Evolutionary conservation across 371 early-diverging fungal species (phyloP).

Genomic region (Mucor velutinosus): DNA sequence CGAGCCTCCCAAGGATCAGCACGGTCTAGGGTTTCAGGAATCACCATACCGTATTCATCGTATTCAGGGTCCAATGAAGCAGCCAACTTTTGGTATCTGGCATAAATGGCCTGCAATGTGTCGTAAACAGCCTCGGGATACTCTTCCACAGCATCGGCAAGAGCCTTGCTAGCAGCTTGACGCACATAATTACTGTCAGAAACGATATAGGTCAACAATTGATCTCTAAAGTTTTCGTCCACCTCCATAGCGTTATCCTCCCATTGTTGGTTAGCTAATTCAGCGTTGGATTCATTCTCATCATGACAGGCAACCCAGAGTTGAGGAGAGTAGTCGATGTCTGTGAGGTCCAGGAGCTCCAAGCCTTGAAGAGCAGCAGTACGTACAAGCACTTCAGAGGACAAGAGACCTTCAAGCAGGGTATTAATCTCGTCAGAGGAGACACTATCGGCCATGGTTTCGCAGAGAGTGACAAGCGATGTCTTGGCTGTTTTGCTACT

Average conservation of each 20-base stretch:
- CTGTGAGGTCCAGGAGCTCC: constrained; percentile 68
- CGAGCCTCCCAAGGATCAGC: constrained; percentile 85
- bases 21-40: constrained; percentile 80
- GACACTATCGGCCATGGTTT: constrained; percentile 65
- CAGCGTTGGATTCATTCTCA: constrained; percentile 71
- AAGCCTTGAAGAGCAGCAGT: constrained; percentile 78
- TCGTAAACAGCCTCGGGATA: constrained; percentile 54
- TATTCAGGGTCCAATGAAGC: constrained; percentile 86
- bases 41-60: constrained; percentile 90
- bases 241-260: constrained; percentile 72
- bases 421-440: constrained; percentile 61
- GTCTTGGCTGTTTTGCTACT: constrained; percentile 63
- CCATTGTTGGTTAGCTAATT: constrained; percentile 79
- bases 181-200: constrained; percentile 68
- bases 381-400: constrained; percentile 77
- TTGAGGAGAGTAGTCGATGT: constrained; percentile 61
- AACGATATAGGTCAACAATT: constrained; percentile 56
- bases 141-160: constrained; percentile 64
- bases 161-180: constrained; percentile 69
- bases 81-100: constrained; percentile 63
- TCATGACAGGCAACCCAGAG: constrained; percentile 73
- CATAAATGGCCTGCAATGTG: constrained; percentile 56
- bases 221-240: constrained; percentile 54
- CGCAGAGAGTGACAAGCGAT: constrained; percentile 67
- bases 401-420: constrained; percentile 74